Conservation (phyloP, 371 early-diverging fungal genomes). For the Globomyces sp. region DNA sequence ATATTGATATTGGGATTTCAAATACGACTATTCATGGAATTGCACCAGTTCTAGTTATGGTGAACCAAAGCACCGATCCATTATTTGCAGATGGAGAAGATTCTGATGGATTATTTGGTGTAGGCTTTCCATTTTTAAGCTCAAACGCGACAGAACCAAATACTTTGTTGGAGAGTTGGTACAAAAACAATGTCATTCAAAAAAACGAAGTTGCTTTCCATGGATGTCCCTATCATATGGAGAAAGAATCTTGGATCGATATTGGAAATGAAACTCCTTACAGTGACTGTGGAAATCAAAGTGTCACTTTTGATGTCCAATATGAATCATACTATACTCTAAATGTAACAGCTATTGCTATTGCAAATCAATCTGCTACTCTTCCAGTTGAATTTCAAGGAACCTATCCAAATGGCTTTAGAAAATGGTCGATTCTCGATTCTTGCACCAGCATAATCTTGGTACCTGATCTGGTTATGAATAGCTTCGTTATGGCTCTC, state of each 20-base stretch:
- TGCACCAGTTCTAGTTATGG: slow-evolving; percentile 1
- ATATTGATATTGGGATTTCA: not conserved
- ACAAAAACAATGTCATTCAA: not conserved
- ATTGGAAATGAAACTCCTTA: slow-evolving; percentile 8
- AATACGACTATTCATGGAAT: not conserved
- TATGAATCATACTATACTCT: slow-evolving; percentile 12
- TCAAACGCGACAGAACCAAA: not conserved
- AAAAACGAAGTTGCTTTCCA: slow-evolving; percentile 17
- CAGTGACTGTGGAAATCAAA: not conserved
- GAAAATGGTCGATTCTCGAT: slow-evolving; percentile 8
- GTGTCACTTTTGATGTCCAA: slow-evolving; percentile 4
- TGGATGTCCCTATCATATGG: slow-evolving; percentile 2
- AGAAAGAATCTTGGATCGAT: not conserved
- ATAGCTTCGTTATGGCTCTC: not conserved
- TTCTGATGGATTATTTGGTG: slow-evolving; percentile 4
- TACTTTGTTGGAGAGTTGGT: slow-evolving; percentile 2
- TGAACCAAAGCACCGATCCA: slow-evolving; percentile 2
- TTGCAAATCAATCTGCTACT: not conserved
- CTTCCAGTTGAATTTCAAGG: slow-evolving; percentile 9
- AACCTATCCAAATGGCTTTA: not conserved
- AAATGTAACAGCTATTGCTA: slow-evolving; percentile 1
- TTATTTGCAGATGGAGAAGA: slow-evolving; percentile 7
- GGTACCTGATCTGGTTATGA: not conserved
- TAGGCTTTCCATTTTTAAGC: slow-evolving; percentile 1
- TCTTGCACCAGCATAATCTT: slow-evolving; percentile 4